These are phyloP conservation scores for Penicillium waksmanii DNA, from an alignment of 495 filamentous ascomycete genomes.

Conservation along the genomic window DNA sequence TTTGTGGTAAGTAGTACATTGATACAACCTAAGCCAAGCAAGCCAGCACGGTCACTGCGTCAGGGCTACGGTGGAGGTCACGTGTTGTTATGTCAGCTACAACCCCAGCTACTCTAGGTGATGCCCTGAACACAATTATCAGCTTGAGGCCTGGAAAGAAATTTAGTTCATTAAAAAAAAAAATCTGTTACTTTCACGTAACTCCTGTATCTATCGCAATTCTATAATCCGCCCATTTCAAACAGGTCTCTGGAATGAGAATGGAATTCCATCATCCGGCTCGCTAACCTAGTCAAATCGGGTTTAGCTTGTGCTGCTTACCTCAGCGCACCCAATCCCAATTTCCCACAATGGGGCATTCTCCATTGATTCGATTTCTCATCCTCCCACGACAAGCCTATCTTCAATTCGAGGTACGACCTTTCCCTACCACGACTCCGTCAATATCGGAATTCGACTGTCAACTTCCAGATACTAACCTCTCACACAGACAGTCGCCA, in stretches of 20 bases:
- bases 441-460: slow-evolving; percentile 15
- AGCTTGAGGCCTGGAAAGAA: no score
- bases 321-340: slow-evolving; percentile 55
- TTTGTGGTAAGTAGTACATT: not conserved
- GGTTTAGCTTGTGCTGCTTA: slow-evolving; percentile 34
- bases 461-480: slow-evolving; percentile 45
- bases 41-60: slow-evolving; percentile 2
- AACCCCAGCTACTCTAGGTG: not conserved
- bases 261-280: not conserved
- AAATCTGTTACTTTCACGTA: no score
- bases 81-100: slow-evolving; percentile 3
- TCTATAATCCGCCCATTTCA: not conserved
- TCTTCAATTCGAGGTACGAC: slow-evolving; percentile 55
- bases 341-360: slow-evolving; percentile 36
- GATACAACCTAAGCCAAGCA: not conserved
- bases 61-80: slow-evolving; percentile 20
- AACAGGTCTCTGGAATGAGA: not conserved
- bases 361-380: slow-evolving; percentile 19
- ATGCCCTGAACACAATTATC: no score
- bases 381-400: slow-evolving; percentile 54
- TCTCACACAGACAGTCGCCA: slow-evolving; percentile 53
- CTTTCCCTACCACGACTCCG: slow-evolving; percentile 40
- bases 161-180: no score
- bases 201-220: no score
- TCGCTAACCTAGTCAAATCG: not conserved